Conservation (phyloP, 2,329 filamentous ascomycete genomes). For the Hypoxylon sp. region DNA sequence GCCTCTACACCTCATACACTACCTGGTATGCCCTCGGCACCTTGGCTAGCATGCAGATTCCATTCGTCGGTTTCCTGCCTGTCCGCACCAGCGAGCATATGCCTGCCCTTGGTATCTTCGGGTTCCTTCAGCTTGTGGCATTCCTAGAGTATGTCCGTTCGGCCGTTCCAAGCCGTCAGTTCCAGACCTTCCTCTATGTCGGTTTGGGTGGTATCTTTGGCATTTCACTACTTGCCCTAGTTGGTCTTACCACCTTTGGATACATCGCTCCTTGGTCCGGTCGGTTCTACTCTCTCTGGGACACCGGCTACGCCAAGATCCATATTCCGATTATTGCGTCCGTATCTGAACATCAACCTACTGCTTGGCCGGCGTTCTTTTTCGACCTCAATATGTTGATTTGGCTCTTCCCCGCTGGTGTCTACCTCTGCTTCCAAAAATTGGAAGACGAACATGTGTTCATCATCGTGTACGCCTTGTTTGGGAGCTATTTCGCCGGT, state of each 20-base stretch:
- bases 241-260: constrained; percentile 88
- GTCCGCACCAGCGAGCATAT: constrained; percentile 99
- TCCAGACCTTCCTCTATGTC: constrained; percentile 87
- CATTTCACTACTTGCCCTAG: constrained; percentile 80
- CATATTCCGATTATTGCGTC: constrained; percentile 99
- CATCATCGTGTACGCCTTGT: constrained; percentile 95
- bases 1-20: constrained; percentile 95
- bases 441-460: constrained; percentile 98
- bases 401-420: constrained; percentile 98
- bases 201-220: constrained; percentile 82
- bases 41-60: constrained; percentile 98
- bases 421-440: constrained; percentile 97
- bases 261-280: constrained; percentile 98
- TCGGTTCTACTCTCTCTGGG: constrained; percentile 99
- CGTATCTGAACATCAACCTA: constrained; percentile 99
- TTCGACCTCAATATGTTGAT: constrained; percentile 98
- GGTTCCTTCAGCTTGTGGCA: constrained; percentile 91
- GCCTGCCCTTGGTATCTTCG: constrained; percentile 95
- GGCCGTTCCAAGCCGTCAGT: constrained; percentile 93
- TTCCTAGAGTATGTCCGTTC: constrained; percentile 92
- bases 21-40: constrained; percentile 98
- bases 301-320: constrained; percentile 98
- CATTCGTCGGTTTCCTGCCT: constrained; percentile 96
- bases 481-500: constrained; percentile 97
- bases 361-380: constrained; percentile 99